Evolutionary conservation across 2,329 filamentous ascomycete genomes (phyloP).

Genomic region (Immersiporthe knoxdaviesiana): DNA sequence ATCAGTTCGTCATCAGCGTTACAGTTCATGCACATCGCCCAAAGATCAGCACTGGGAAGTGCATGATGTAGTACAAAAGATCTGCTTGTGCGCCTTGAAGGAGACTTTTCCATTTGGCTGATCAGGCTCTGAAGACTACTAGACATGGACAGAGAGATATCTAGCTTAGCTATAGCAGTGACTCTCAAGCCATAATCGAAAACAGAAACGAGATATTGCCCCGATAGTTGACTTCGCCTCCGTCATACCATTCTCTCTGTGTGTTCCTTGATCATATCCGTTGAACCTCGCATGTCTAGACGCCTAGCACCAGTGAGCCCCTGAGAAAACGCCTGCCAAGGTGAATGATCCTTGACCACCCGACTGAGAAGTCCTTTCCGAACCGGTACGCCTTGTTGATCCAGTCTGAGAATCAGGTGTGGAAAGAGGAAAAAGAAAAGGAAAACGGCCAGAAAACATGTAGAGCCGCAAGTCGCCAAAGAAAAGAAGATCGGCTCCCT

Average conservation of each 20-base stretch:
- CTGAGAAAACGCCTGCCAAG: neutral
- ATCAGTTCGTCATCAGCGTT: neutral
- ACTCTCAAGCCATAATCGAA: neutral
- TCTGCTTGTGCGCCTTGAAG: neutral
- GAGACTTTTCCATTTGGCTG: neutral
- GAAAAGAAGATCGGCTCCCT: neutral
- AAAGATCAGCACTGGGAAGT: neutral
- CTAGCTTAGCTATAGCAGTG: neutral
- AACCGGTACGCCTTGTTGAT: conserved; percentile 6
- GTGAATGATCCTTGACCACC: neutral
- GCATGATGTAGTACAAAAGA: neutral
- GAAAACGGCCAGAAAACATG: neutral
- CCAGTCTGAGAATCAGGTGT: neutral
- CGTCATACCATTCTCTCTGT: neutral
- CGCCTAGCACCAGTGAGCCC: conserved; percentile 6
- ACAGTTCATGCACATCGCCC: neutral
- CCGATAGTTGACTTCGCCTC: neutral
- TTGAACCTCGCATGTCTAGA: conserved; percentile 2
- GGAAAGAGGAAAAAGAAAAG: too few species aligned
- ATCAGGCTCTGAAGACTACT: neutral
- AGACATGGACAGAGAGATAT: neutral
- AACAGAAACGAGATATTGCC: neutral
- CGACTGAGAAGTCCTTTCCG: neutral
- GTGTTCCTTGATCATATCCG: neutral
- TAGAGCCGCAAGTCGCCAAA: neutral